These are phyloP conservation scores for Alternaria gaisen DNA, from an alignment of 2,329 filamentous ascomycete genomes.

Conservation along the genomic window DNA sequence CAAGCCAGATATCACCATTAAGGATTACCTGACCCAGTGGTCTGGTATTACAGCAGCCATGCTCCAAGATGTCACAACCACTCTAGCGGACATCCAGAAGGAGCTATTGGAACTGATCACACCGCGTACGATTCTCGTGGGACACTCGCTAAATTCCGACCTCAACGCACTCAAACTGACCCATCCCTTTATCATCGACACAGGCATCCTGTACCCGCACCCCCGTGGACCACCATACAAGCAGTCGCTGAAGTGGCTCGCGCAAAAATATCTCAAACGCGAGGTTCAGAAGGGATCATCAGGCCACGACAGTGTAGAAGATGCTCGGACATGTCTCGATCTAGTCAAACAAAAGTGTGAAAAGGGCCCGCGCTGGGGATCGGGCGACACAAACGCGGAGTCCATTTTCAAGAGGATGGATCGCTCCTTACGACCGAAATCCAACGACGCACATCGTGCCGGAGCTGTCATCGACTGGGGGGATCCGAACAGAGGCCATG, in stretches of 20 bases:
- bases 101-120: slow-evolving; percentile 77
- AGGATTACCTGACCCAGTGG: slow-evolving; percentile 86
- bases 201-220: slow-evolving; percentile 88
- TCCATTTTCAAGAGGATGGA: slow-evolving; percentile 86
- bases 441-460: slow-evolving; percentile 49
- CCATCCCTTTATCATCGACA: slow-evolving; percentile 94
- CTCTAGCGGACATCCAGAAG: slow-evolving; percentile 80
- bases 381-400: slow-evolving; percentile 79
- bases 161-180: slow-evolving; percentile 84
- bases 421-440: slow-evolving; percentile 61
- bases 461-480: slow-evolving; percentile 91
- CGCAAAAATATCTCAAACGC: slow-evolving; percentile 82
- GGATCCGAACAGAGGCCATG: slow-evolving; percentile 71
- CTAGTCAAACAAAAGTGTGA: slow-evolving; percentile 96
- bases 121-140: slow-evolving; percentile 76
- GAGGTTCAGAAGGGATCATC: slow-evolving; percentile 84
- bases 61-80: slow-evolving; percentile 84
- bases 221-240: slow-evolving; percentile 89
- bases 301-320: slow-evolving; percentile 93
- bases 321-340: slow-evolving; percentile 89
- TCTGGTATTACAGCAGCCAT: slow-evolving; percentile 92
- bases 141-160: slow-evolving; percentile 84
- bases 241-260: slow-evolving; percentile 87
- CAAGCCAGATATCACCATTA: slow-evolving; percentile 86
- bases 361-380: slow-evolving; percentile 86